Evolutionary conservation across 2,329 filamentous ascomycete genomes (phyloP).

Genomic region (Cladosporium sp.): DNA sequence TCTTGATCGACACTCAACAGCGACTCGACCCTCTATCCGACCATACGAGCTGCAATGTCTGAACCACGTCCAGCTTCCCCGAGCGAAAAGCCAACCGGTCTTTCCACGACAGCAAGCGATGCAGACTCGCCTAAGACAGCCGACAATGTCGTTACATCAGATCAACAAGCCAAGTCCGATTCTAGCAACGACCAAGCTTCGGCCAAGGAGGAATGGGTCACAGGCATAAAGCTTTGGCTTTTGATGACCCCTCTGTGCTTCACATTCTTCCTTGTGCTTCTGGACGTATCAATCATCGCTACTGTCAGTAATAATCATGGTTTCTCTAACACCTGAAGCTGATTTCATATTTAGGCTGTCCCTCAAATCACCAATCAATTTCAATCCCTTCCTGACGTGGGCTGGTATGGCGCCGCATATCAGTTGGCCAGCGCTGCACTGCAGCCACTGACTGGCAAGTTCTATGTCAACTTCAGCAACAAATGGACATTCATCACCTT

Average conservation of each 20-base stretch:
- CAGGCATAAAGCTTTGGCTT: slow-evolving; percentile 28
- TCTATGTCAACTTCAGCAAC: slow-evolving; percentile 17
- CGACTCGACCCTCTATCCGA: neutral
- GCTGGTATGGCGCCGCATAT: slow-evolving; percentile 36
- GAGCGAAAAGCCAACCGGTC: neutral
- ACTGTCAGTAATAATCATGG: slow-evolving; percentile 11
- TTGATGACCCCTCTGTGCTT: slow-evolving; percentile 35
- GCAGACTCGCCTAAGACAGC: neutral
- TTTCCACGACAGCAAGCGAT: neutral
- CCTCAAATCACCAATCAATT: slow-evolving; percentile 40
- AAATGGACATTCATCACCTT: slow-evolving; percentile 19
- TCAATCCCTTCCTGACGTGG: slow-evolving; percentile 38
- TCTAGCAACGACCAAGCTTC: neutral
- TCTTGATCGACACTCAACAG: too few species aligned
- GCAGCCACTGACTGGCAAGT: slow-evolving; percentile 19
- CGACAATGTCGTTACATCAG: neutral
- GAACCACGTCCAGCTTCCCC: neutral
- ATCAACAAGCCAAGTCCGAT: neutral
- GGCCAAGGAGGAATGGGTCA: slow-evolving; percentile 26
- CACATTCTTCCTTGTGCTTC: slow-evolving; percentile 29
- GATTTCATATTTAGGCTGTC: slow-evolving; percentile 27
- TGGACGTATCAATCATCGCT: slow-evolving; percentile 16
- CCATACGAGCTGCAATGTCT: neutral
- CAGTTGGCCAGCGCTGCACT: slow-evolving; percentile 15
- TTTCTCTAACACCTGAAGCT: neutral